phyloP scores from a whole-genome alignment of 768 basidiomycete species.

The Termitomyces sp. region DNA sequence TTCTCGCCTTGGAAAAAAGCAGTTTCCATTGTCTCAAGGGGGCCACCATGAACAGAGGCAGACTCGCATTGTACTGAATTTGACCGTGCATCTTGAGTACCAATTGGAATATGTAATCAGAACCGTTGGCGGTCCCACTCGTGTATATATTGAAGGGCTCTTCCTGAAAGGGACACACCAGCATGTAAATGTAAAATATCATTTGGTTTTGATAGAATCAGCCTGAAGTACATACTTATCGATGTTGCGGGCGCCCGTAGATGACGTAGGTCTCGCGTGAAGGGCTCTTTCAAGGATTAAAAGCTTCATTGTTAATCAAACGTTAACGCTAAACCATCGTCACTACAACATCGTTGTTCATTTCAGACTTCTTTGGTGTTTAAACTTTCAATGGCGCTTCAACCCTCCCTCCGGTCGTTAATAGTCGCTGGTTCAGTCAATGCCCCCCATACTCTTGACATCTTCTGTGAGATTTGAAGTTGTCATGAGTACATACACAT shows the following conservation, averaged over 20 bases:
- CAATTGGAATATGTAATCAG: too few species aligned
- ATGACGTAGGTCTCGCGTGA: not conserved
- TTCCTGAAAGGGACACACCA: too few species aligned
- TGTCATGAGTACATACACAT: not conserved
- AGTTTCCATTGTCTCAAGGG: too few species aligned
- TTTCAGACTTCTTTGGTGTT: not conserved
- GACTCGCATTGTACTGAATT: too few species aligned
- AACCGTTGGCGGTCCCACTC: too few species aligned
- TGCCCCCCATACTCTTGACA: conserved; percentile 74
- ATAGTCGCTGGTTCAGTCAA: conserved; percentile 52
- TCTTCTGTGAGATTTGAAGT: conserved; percentile 54
- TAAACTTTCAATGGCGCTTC: conserved; percentile 60
- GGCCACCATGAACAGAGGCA: too few species aligned
- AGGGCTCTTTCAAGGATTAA: not conserved
- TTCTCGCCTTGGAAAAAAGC: too few species aligned
- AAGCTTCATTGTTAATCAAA: not conserved
- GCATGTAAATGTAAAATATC: too few species aligned
- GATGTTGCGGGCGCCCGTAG: not conserved
- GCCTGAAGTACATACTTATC: too few species aligned
- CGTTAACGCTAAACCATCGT: not conserved
- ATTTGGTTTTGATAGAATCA: too few species aligned
- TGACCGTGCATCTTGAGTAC: too few species aligned
- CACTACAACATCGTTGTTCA: not conserved
- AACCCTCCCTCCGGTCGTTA: conserved; percentile 65
- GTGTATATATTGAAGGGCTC: too few species aligned